These are phyloP conservation scores for Cerioporus squamosus DNA, from an alignment of 1,284 basidiomycete genomes.

Conservation along the genomic window DNA sequence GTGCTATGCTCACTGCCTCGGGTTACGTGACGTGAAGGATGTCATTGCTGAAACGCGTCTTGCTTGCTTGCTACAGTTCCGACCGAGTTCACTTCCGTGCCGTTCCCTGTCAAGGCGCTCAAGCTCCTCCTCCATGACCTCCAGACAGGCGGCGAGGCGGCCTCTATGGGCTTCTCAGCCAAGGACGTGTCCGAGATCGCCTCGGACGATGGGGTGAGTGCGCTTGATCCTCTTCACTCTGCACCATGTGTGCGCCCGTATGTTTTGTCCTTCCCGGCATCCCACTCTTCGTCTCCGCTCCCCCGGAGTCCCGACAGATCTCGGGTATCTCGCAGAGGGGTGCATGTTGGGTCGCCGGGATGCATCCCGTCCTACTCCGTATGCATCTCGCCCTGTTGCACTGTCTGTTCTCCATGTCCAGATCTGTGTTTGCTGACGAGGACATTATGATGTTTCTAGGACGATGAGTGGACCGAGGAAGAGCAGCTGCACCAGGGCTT, in stretches of 20 bases:
- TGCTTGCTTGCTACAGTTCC: conserved; percentile 57
- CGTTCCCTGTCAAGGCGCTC: conserved; percentile 90
- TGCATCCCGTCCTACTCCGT: too few species aligned
- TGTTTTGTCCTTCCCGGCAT: too few species aligned
- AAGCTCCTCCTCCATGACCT: conserved; percentile 89
- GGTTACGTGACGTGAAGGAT: background rate
- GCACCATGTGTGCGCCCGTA: too few species aligned
- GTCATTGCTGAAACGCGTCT: background rate
- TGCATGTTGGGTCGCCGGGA: too few species aligned
- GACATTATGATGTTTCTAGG: conserved; percentile 44
- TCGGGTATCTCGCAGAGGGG: too few species aligned
- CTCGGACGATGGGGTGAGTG: conserved; percentile 78
- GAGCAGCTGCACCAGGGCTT: conserved; percentile 57
- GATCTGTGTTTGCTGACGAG: background rate
- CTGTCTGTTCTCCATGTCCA: background rate
- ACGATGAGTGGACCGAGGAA: conserved; percentile 90
- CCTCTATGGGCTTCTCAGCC: conserved; percentile 56
- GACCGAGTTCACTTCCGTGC: conserved; percentile 82
- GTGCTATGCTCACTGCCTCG: background rate
- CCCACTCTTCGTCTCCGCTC: background rate
- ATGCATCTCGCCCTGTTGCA: too few species aligned
- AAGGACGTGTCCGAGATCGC: conserved; percentile 54
- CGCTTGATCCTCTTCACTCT: background rate
- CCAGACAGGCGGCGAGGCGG: conserved; percentile 71
- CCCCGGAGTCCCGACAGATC: background rate